Base-by-base conservation (phyloP, 2,329 filamentous ascomycete species). In the Pseudogymnoascus sp. region DNA sequence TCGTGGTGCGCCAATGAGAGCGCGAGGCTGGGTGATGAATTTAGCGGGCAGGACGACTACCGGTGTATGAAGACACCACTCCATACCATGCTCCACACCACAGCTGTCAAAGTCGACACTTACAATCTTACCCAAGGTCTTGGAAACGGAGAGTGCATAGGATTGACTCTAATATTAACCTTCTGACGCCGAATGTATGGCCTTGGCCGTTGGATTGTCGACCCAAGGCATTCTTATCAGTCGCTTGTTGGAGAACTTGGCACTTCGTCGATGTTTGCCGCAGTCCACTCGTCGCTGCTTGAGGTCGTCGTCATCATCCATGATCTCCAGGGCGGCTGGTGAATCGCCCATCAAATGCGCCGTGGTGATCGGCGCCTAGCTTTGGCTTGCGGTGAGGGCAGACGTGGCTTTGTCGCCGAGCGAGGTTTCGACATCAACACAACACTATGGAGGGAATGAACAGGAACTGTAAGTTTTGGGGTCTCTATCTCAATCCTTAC, bases 111-210 rank as follows among this genome's bases (percentile, higher is more conserved):
- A 56, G 28, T 18, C 28, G 49, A 56, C 49, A 21, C 25, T 56
- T 56, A 12, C 25, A 56, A 56, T 56, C 28, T 34, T 18, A 34
- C 16, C 49, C 49, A 56, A 34, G 49, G 49, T 34, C 49, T 56
- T 56, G 49, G 28, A 56, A 56, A 56, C 49, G 18, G 49, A 56
- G 49, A 34, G 2, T 34, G 49, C 28, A 56, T 9, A 56, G 49
- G 16, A 34, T 18, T 56, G 49, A 56, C 9, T 56, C 49, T 56
- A 56, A 56, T 56, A 56, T 56, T 56, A 56, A 56, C 28, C 49
- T 56, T 56, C 49, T 56, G 49, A 56, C 49, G 49, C 49, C 16
- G 28, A 34, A 56, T 28, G 25, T 34, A 56, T 56, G 49, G 49
- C 49, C 49, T 56, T 56, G 49, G 49, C 49, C 28, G 49, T 9